These are phyloP conservation scores for Clitocybe nebularis DNA, from an alignment of 1,284 basidiomycete species.

Conservation along the genomic window DNA sequence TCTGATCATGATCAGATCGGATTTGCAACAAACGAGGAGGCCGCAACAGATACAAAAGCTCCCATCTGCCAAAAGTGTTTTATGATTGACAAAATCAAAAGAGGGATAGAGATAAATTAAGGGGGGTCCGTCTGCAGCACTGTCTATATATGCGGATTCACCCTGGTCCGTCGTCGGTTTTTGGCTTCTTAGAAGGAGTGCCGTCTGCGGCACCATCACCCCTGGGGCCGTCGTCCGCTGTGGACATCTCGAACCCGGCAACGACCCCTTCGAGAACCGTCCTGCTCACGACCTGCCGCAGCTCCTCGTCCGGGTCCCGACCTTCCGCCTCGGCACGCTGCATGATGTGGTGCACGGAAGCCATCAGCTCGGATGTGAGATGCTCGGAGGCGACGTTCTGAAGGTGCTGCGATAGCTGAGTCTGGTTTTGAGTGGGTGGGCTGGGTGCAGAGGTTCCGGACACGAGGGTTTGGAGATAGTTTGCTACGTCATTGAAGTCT, in stretches of 20 bases:
- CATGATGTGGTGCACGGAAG: slow-evolving; percentile 64
- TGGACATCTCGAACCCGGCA: slow-evolving; percentile 51
- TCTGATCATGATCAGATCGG: slow-evolving; percentile 35
- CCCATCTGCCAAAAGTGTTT: not conserved
- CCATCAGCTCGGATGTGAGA: slow-evolving; percentile 68
- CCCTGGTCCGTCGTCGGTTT: slow-evolving; percentile 23
- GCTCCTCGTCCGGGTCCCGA: slow-evolving; percentile 56
- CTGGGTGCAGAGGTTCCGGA: slow-evolving; percentile 26
- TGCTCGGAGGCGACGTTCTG: slow-evolving; percentile 67
- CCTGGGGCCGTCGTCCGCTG: slow-evolving; percentile 7
- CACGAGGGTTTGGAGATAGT: slow-evolving; percentile 58
- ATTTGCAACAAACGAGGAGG: slow-evolving; percentile 4
- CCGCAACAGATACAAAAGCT: slow-evolving; percentile 2
- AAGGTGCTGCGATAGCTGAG: slow-evolving; percentile 55
- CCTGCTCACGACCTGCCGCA: slow-evolving; percentile 52
- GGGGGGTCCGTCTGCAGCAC: slow-evolving; percentile 1
- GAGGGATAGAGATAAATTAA: not conserved
- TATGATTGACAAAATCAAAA: too few species aligned
- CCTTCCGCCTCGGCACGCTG: slow-evolving; percentile 60
- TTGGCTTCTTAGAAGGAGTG: slow-evolving; percentile 26
- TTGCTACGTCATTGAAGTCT: slow-evolving; percentile 77
- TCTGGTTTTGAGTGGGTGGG: slow-evolving; percentile 18
- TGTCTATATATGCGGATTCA: slow-evolving; percentile 9
- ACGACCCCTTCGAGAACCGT: slow-evolving; percentile 60
- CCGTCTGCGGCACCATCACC: slow-evolving; percentile 11